phyloP scores from a whole-genome alignment of 495 filamentous ascomycete genomes.

The Hypomontagnella monticulosa region DNA sequence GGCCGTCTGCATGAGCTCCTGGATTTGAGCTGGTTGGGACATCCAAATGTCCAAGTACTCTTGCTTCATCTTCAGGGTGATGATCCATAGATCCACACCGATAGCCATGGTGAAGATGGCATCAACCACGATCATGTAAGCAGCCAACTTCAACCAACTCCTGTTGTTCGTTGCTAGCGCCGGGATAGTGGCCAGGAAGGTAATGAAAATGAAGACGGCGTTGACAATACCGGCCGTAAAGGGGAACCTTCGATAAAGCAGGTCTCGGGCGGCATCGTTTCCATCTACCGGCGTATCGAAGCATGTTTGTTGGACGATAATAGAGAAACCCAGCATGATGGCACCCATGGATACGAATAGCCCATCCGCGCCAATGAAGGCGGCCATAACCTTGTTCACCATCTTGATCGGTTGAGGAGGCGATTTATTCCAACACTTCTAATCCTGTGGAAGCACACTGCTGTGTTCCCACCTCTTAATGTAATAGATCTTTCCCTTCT shows the following conservation, averaged over 20 bases:
- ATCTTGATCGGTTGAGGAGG: slow-evolving; percentile 47
- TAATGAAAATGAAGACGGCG: slow-evolving; percentile 66
- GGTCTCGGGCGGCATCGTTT: slow-evolving; percentile 67
- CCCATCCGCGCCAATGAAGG: slow-evolving; percentile 65
- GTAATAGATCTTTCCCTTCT: slow-evolving; percentile 30
- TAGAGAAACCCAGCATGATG: slow-evolving; percentile 69
- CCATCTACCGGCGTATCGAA: slow-evolving; percentile 56
- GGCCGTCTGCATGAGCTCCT: slow-evolving; percentile 71
- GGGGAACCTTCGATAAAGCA: slow-evolving; percentile 70
- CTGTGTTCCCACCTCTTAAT: slow-evolving; percentile 27
- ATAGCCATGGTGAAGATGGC: slow-evolving; percentile 70
- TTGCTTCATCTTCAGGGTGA: slow-evolving; percentile 69
- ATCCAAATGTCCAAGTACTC: slow-evolving; percentile 66
- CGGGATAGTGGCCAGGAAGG: slow-evolving; percentile 66
- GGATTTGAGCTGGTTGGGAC: slow-evolving; percentile 58
- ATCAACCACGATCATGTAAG: slow-evolving; percentile 67
- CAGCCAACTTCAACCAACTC: slow-evolving; percentile 67
- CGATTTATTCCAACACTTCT: background rate
- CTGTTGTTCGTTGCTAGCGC: slow-evolving; percentile 68
- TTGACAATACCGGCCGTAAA: slow-evolving; percentile 73
- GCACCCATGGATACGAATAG: slow-evolving; percentile 71
- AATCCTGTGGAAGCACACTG: background rate
- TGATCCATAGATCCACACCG: slow-evolving; percentile 74
- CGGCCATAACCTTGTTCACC: slow-evolving; percentile 66
- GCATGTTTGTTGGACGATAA: slow-evolving; percentile 64